These are phyloP conservation scores for Paraphoma chrysanthemicola DNA, from an alignment of 2,329 filamentous ascomycete genomes.

Conservation along the genomic window DNA sequence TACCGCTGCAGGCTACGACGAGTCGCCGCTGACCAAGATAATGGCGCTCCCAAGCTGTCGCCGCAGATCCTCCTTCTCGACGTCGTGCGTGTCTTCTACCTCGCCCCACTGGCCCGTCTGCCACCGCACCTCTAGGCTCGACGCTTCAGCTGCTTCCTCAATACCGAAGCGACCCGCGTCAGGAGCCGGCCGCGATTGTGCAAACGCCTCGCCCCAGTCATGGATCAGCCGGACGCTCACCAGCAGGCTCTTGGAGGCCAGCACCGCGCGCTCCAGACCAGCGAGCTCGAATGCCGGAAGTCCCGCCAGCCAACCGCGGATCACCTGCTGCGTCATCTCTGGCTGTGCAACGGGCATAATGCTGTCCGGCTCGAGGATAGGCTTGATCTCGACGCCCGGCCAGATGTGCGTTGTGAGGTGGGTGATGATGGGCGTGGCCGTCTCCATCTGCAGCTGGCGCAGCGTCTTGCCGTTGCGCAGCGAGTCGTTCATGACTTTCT, in stretches of 20 bases:
- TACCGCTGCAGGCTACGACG: constrained; percentile 5
- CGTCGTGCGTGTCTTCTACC: constrained; percentile 98
- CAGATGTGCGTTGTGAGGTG: constrained; percentile 78
- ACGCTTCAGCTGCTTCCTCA: constrained; percentile 79
- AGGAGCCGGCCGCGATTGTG: constrained; percentile 56
- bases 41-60: constrained; percentile 89
- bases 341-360: constrained; percentile 80
- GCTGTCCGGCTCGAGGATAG: constrained; percentile 78
- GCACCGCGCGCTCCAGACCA: constrained; percentile 79
- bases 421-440: constrained; percentile 73
- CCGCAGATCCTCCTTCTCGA: constrained; percentile 86
- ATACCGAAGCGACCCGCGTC: constrained; percentile 69
- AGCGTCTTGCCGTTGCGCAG: constrained; percentile 61
- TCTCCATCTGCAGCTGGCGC: constrained; percentile 73
- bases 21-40: constrained; percentile 68
- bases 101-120: constrained; percentile 93
- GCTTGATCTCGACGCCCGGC: constrained; percentile 80
- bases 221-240: constrained; percentile 77
- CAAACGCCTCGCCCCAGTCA: constrained; percentile 84
- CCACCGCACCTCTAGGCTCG: constrained; percentile 86
- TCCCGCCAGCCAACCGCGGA: constrained; percentile 77
- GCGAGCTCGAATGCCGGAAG: constrained; percentile 83
- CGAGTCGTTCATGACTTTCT: constrained; percentile 57
- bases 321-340: constrained; percentile 75
- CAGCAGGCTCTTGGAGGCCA: constrained; percentile 87